Percentiles rank a stretch among this genome's conserved stretches.
phyloP scores from a whole-genome alignment of 164 flowering plant genomes.

The Macadamia integrifolia region DNA sequence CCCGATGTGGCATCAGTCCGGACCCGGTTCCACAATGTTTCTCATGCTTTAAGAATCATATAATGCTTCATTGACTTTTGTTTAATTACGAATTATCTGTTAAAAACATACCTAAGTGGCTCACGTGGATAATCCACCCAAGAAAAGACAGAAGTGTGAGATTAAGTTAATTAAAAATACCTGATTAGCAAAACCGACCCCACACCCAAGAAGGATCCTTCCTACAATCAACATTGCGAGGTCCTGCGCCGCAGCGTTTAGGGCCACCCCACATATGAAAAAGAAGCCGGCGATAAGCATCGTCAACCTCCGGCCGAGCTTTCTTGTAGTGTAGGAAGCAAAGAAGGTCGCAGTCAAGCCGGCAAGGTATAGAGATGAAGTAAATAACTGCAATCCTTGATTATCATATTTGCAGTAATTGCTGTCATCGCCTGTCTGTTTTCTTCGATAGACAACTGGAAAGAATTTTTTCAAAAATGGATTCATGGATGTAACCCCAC shows the following conservation, averaged over 20 bases:
- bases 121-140: too few species aligned
- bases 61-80: too few species aligned
- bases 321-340: slow-evolving; percentile 84
- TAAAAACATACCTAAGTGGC: too few species aligned
- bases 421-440: slow-evolving; percentile 31
- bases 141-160: too few species aligned
- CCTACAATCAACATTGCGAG: slow-evolving; percentile 84
- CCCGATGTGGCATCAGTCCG: too few species aligned
- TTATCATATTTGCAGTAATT: slow-evolving; percentile 96
- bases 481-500: slow-evolving; percentile 89
- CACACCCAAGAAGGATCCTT: slow-evolving; percentile 84
- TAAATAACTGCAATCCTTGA: slow-evolving; percentile 79
- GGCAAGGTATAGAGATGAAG: slow-evolving; percentile 89
- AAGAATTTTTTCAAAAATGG: slow-evolving; percentile 72
- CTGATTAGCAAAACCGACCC: slow-evolving; percentile 98
- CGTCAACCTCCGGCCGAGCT: slow-evolving; percentile 56
- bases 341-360: slow-evolving; percentile 76
- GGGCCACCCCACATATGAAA: slow-evolving; percentile 57
- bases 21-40: too few species aligned
- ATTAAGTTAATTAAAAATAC: slow-evolving; percentile 18
- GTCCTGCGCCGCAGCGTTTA: slow-evolving; percentile 73
- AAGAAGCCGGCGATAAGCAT: slow-evolving; percentile 85
- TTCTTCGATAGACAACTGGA: slow-evolving; percentile 53
- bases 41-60: too few species aligned
- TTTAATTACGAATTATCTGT: too few species aligned